Evolutionary conservation across 2,329 filamentous ascomycete species (phyloP), one percentile per base, ranked within the genome.

Genomic region (Ceratocystis lukuohia): DNA sequence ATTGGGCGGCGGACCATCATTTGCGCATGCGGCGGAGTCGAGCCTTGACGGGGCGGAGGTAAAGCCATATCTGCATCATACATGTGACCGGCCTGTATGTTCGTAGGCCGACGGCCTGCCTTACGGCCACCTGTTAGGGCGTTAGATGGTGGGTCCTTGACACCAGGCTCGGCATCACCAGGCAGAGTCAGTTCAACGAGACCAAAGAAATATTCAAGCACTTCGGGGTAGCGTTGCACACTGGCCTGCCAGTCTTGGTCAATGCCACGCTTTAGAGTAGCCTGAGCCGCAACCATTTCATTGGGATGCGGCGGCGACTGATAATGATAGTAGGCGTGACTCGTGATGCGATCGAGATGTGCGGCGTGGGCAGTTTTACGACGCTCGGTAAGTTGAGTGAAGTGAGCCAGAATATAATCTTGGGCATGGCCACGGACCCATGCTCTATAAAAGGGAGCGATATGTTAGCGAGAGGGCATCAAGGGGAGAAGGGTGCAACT

Each of bases 191-290:
- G 74, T 65, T 86, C 82, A 45, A 91, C 86, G 46, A 91, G 77
- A 68, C 83, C 80, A 75, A 87, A 92, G 73, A 88, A 92, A 75
- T 92, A 91, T 74, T 91, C 86, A 65, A 93, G 78, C n/a, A 92
- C 85, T 73, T 91, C 87, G 3, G 88, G 89, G 71, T 92, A 93
- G 65, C 85, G 82, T 71, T 89, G 83, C 48, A 91, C 88, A 61
- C 85, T 87, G 37, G 83, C 80, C 71, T 86, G 83, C 88, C 88
- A 93, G 76, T 91, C 88, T 69, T 88, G 85, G 71, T 91, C 88
- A 71, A 91, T 88, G 68, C 87, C 88, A 62, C 84, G 81, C 75
- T 90, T 89, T 68, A 90, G 79, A 62, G 81, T 80, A 17, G 80
- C 79, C 71, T 90, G 82, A 28, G 87, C 88, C 66, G 82, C 80